Conservation (phyloP, 2,329 filamentous ascomycete genomes). For the Beauveria medogensis region DNA sequence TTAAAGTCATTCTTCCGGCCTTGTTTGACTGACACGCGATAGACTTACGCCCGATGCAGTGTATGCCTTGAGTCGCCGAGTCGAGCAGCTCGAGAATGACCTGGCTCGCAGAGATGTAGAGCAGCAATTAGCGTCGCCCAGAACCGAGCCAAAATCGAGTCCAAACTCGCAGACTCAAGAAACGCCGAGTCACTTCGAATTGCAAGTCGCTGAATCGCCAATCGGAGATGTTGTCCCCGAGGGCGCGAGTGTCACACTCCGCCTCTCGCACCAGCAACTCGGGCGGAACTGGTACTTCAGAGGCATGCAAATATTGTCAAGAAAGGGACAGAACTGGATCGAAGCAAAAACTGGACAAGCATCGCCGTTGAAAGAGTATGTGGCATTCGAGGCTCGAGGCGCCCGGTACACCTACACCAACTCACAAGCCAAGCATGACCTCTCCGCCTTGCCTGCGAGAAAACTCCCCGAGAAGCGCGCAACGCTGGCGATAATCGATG, state of each 20-base stretch:
- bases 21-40: background rate
- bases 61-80: background rate
- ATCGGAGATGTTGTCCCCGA: background rate
- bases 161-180: background rate
- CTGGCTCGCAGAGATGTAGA: background rate
- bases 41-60: constrained; percentile 1
- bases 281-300: constrained; percentile 13
- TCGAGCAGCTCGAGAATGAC: constrained; percentile 1
- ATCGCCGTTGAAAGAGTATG: background rate
- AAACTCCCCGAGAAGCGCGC: background rate
- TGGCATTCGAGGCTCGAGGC: background rate
- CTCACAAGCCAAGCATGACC: background rate
- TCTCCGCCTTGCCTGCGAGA: background rate
- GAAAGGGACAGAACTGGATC: constrained; percentile 11
- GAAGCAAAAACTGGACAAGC: constrained; percentile 6
- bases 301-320: constrained; percentile 12
- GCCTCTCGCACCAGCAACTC: background rate
- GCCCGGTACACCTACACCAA: no score
- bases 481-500: background rate
- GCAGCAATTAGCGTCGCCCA: background rate
- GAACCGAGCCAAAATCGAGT: background rate
- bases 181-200: background rate
- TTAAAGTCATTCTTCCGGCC: background rate
- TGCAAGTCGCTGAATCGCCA: background rate
- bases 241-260: no score